Conservation (phyloP, 163 green algal species). For the Chloroidium sp. region DNA sequence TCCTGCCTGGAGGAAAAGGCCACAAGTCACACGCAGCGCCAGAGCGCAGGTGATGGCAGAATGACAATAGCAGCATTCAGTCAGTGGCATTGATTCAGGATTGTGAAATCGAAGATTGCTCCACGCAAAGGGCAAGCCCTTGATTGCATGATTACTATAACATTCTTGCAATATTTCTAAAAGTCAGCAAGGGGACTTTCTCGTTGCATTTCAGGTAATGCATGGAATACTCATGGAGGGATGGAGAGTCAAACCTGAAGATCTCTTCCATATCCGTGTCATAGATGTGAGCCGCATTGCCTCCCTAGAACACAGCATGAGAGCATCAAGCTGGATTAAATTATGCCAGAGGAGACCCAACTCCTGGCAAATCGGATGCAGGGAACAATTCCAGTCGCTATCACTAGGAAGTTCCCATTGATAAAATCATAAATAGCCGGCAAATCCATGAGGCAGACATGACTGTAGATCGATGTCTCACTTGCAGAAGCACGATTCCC, state of each 20-base stretch:
- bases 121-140: background rate
- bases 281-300: conserved; percentile 12
- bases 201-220: background rate
- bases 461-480: background rate
- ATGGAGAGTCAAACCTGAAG: conserved; percentile 22
- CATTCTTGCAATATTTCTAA: background rate
- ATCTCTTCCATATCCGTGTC: conserved; percentile 36
- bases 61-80: too few species aligned
- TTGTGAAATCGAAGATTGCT: background rate
- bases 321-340: too few species aligned
- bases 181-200: background rate
- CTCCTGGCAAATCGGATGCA: too few species aligned
- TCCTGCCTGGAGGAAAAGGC: conserved; percentile 9
- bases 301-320: conserved; percentile 1
- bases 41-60: background rate
- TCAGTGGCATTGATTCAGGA: background rate
- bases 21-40: background rate
- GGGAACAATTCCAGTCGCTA: too few species aligned
- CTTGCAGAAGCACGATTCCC: conserved; percentile 48
- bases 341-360: too few species aligned
- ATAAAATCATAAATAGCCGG: background rate
- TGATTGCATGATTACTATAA: background rate
- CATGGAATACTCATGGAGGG: background rate
- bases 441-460: background rate
- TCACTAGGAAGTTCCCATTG: background rate